These are phyloP conservation scores for Xylaria bambusicola DNA, from an alignment of 495 filamentous ascomycete genomes.

Conservation along the genomic window DNA sequence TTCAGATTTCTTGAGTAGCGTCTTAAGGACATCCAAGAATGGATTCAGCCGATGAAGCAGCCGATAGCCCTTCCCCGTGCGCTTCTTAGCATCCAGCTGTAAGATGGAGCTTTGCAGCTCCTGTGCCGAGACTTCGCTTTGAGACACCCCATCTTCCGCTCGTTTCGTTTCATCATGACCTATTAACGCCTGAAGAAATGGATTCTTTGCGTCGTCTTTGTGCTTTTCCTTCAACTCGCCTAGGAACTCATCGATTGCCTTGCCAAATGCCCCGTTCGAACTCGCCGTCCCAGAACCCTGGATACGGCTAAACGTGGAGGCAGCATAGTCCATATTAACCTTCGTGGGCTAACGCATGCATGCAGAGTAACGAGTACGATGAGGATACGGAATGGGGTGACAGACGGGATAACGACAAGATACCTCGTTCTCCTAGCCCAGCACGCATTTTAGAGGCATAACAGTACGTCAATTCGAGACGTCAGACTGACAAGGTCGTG, in stretches of 20 bases:
- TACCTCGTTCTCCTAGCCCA: too few species aligned
- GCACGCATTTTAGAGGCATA: too few species aligned
- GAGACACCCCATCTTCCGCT: not conserved
- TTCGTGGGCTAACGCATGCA: not conserved
- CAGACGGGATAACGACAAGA: not conserved
- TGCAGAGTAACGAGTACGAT: not conserved
- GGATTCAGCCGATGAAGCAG: conserved; percentile 15
- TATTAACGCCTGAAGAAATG: conserved; percentile 10
- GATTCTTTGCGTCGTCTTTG: conserved; percentile 15
- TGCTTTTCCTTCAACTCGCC: conserved; percentile 5
- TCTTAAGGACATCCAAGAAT: conserved; percentile 7
- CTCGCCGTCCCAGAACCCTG: too few species aligned
- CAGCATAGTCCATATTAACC: not conserved
- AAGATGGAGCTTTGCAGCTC: conserved; percentile 1
- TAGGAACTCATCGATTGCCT: conserved; percentile 19
- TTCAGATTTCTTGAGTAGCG: conserved; percentile 14
- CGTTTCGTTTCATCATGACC: not conserved
- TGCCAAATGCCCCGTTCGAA: conserved; percentile 3
- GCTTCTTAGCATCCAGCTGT: conserved; percentile 1
- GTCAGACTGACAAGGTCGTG: too few species aligned
- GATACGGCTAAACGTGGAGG: not conserved
- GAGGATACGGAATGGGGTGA: not conserved
- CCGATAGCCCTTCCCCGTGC: conserved; percentile 1
- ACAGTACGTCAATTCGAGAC: too few species aligned
- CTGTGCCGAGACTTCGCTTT: conserved; percentile 5